phyloP scores from a whole-genome alignment of 495 filamentous ascomycete genomes.

The Podospora conica region DNA sequence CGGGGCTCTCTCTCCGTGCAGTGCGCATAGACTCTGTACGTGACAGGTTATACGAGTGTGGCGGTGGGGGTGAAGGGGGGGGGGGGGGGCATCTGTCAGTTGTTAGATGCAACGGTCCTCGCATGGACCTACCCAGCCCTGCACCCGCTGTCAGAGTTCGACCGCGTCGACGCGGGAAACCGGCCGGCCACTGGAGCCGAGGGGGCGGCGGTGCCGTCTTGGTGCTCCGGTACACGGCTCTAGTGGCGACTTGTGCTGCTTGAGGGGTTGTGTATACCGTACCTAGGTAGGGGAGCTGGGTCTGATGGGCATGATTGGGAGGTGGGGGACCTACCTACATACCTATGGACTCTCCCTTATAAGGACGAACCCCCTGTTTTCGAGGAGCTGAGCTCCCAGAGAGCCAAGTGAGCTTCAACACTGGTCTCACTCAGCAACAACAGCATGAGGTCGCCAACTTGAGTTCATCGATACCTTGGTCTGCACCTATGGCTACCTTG shows the following conservation, averaged over 20 bases:
- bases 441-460: not conserved
- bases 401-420: not conserved
- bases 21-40: not conserved
- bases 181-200: not conserved
- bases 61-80: not conserved
- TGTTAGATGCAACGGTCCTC: not conserved
- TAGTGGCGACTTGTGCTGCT: not conserved
- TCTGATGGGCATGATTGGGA: not conserved
- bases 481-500: not conserved
- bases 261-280: not conserved
- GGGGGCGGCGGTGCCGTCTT: not conserved
- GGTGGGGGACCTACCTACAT: not conserved
- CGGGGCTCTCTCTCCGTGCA: not conserved
- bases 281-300: not conserved
- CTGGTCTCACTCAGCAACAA: not conserved
- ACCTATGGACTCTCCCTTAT: not conserved
- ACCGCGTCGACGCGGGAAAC: not conserved
- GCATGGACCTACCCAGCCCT: not conserved
- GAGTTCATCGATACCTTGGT: not conserved
- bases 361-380: not conserved
- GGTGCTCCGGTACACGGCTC: not conserved
- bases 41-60: not conserved
- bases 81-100: not conserved
- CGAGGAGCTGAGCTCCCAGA: not conserved
- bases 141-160: not conserved